These are phyloP conservation scores for Pseudomassariella vexata DNA, from an alignment of 2,329 filamentous ascomycete species.

Conservation along the genomic window DNA sequence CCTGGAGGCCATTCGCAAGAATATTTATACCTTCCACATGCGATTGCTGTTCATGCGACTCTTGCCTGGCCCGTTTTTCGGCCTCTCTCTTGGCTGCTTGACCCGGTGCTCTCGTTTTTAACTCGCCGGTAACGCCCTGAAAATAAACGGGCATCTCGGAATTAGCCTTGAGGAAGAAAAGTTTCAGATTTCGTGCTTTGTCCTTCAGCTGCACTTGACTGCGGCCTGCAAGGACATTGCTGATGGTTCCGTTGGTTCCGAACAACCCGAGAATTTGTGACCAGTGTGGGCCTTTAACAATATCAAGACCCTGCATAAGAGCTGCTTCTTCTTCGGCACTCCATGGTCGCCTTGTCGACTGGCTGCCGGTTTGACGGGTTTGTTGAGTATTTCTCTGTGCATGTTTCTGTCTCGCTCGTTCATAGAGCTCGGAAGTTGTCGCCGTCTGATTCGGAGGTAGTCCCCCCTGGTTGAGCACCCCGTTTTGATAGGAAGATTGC, in stretches of 20 bases:
- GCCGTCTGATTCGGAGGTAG: slow-evolving; percentile 52
- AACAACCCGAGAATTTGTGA: slow-evolving; percentile 84
- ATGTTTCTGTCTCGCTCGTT: slow-evolving; percentile 53
- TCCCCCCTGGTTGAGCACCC: slow-evolving; percentile 19
- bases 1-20: slow-evolving; percentile 46
- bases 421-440: slow-evolving; percentile 50
- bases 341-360: slow-evolving; percentile 72
- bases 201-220: slow-evolving; percentile 92
- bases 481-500: slow-evolving; percentile 14
- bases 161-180: slow-evolving; percentile 88
- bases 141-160: slow-evolving; percentile 87
- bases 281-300: slow-evolving; percentile 89
- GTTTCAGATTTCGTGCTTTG: slow-evolving; percentile 82
- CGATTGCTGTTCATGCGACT: slow-evolving; percentile 54
- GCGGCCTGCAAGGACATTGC: slow-evolving; percentile 77
- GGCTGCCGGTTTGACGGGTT: slow-evolving; percentile 49
- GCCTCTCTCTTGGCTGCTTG: slow-evolving; percentile 65
- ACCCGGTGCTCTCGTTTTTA: slow-evolving; percentile 77
- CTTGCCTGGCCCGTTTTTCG: slow-evolving; percentile 55
- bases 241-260: slow-evolving; percentile 72
- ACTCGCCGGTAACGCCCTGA: slow-evolving; percentile 80
- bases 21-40: slow-evolving; percentile 56
- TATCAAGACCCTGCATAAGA: slow-evolving; percentile 80
- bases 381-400: slow-evolving; percentile 51
- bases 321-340: slow-evolving; percentile 85